Evolutionary conservation across 2,329 filamentous ascomycete genomes (phyloP), one percentile per base, ranked within the genome.

Genomic region (Xylariaceae sp.): DNA sequence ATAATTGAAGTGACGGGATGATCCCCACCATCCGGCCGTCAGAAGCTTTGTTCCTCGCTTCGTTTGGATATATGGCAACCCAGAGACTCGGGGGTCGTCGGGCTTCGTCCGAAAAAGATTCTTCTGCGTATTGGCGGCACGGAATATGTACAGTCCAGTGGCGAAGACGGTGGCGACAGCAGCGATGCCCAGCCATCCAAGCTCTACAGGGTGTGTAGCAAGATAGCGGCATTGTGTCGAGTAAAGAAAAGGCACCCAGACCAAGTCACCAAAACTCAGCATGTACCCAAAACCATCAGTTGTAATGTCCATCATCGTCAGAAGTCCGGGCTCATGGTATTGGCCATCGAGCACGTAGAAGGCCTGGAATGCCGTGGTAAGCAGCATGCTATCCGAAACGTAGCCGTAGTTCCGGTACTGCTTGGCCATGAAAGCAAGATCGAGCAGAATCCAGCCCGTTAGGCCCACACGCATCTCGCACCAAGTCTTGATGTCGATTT

Each of bases 231-330:
- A 80, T 65, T 95, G 90, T 19, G 88, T 73, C 18, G 82, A 87
- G 73, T 95, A 97, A 43, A 89, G 74, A 63, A 95, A 95, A 1
- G 91, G 91, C 2, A 96, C 78, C 91, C 91, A 97, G 47, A 85
- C 87, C 6, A 96, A 73, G 57, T 97, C 91, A 42, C 89, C 91
- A 61, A 96, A 96, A 2, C 87, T 74, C 29, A 97, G 76, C 91
- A 97, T 97, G 69, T 88, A 89, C 42, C 91, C 91, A 54, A 97
- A 95, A 4, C 91, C 91, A 55, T 97, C 91, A 29, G 83, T 87
- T 37, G 85, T 95, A 52, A 96, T 85, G 61, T 97, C 91, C 69
- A 97, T 96, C 35, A 89, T 96, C 2, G 90, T 95, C 52, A 96
- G 70, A 47, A 97, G 85, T 2, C 89, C 85, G 0, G 86, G 75